Conservation (phyloP, 208 protist species). For the Crithidia expoeki region DNA sequence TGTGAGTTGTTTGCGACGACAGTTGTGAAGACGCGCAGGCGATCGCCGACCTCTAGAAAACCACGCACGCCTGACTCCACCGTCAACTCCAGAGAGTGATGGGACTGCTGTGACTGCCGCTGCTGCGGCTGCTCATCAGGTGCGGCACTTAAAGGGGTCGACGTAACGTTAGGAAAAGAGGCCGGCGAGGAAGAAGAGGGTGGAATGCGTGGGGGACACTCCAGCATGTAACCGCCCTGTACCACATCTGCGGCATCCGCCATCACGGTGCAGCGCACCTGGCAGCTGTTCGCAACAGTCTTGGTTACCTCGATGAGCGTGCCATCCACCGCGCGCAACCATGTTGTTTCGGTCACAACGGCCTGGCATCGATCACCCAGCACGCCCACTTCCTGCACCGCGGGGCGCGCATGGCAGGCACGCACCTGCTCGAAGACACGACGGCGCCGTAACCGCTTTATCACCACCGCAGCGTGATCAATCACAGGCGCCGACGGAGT, state of each 20-base stretch:
- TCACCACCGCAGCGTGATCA: conserved; percentile 47
- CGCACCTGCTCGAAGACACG: conserved; percentile 61
- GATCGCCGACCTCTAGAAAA: conserved; percentile 40
- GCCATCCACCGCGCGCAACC: conserved; percentile 67
- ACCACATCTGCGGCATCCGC: conserved; percentile 18
- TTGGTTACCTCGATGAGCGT: conserved; percentile 63
- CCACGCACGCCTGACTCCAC: conserved; percentile 54
- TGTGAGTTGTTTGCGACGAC: conserved; percentile 68
- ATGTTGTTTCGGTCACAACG: conserved; percentile 61
- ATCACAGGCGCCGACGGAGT: conserved; percentile 16
- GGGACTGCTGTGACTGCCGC: background rate
- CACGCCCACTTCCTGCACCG: conserved; percentile 47
- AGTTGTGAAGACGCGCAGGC: conserved; percentile 52
- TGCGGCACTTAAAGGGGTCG: background rate
- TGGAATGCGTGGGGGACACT: conserved; percentile 6
- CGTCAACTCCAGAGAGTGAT: conserved; percentile 5
- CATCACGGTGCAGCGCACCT: conserved; percentile 52
- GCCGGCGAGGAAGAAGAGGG: background rate
- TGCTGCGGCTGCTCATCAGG: background rate
- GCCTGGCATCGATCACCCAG: conserved; percentile 37
- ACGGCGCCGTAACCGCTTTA: conserved; percentile 51
- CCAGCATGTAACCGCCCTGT: conserved; percentile 55
- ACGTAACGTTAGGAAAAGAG: background rate
- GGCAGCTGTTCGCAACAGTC: conserved; percentile 58
- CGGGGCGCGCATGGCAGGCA: conserved; percentile 12